Percentiles rank a stretch among this genome's conserved stretches.
These are phyloP conservation scores for Neocucurbitaria cava DNA, from an alignment of 2,329 filamentous ascomycete species.

Conservation along the genomic window DNA sequence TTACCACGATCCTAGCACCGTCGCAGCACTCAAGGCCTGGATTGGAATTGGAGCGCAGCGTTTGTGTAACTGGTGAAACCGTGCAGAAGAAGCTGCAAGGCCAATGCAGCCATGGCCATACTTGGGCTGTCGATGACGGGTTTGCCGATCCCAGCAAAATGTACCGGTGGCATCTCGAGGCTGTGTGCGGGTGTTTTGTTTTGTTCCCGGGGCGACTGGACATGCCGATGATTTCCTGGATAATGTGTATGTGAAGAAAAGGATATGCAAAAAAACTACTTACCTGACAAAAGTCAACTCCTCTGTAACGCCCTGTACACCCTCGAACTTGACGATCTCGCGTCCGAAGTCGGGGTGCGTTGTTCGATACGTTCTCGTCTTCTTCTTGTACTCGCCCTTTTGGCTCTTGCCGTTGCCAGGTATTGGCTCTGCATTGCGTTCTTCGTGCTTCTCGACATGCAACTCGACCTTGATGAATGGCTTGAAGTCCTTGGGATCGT, in stretches of 20 bases:
- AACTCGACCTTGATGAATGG: slow-evolving; percentile 82
- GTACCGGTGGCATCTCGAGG: not conserved
- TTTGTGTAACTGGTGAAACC: not conserved
- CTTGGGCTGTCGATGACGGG: not conserved
- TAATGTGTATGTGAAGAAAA: slow-evolving; percentile 6
- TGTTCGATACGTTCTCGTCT: slow-evolving; percentile 53
- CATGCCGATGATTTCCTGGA: no score
- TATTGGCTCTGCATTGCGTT: slow-evolving; percentile 51
- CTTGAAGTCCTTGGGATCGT: slow-evolving; percentile 66
- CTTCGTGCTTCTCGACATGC: slow-evolving; percentile 74
- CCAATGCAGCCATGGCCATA: not conserved
- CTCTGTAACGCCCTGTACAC: slow-evolving; percentile 52
- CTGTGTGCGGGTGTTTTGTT: not conserved
- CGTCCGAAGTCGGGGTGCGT: slow-evolving; percentile 55
- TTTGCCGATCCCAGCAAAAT: not conserved
- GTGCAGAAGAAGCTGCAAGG: not conserved
- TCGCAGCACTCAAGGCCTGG: no score
- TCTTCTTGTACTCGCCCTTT: slow-evolving; percentile 58
- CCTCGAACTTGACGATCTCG: slow-evolving; percentile 54
- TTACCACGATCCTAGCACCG: no score
- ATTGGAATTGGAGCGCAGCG: no score
- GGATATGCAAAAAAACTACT: slow-evolving; percentile 33
- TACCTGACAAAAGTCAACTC: slow-evolving; percentile 59
- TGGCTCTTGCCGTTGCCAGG: slow-evolving; percentile 60
- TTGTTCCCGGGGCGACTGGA: no score